These are phyloP conservation scores for Plectranthus barbatus DNA, from an alignment of 257 asterid genomes.

Conservation along the genomic window DNA sequence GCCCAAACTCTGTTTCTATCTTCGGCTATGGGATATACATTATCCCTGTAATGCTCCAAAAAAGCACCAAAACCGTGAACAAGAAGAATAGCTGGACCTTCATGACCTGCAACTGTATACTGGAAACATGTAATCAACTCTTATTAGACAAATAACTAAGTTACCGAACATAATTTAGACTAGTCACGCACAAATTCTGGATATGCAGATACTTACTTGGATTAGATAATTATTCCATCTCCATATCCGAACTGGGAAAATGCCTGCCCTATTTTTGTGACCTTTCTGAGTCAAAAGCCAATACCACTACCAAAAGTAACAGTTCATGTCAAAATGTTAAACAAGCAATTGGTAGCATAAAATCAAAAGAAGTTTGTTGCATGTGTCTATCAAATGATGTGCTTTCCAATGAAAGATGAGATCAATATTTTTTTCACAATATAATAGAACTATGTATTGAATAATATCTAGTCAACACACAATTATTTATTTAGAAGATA, in stretches of 20 bases:
- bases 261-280: conserved; percentile 27
- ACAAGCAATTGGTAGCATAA: conserved; percentile 8
- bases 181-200: background rate
- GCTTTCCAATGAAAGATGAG: background rate
- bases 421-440: background rate
- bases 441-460: no score
- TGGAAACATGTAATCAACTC: conserved; percentile 29
- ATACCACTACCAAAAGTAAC: conserved; percentile 61
- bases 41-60: conserved; percentile 82
- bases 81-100: conserved; percentile 80
- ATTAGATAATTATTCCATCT: conserved; percentile 76
- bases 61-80: conserved; percentile 98
- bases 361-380: background rate
- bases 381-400: background rate
- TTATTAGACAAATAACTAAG: conserved; percentile 9
- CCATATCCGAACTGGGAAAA: conserved; percentile 54
- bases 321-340: conserved; percentile 15
- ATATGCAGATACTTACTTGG: conserved; percentile 46
- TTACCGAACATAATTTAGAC: background rate
- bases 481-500: no score
- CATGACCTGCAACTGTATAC: conserved; percentile 70
- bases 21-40: conserved; percentile 58
- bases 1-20: conserved; percentile 85
- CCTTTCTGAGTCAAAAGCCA: conserved; percentile 57
- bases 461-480: no score